phyloP scores from a whole-genome alignment of 176 grass and related monocot species.

The Eremochloa ophiuroides region DNA sequence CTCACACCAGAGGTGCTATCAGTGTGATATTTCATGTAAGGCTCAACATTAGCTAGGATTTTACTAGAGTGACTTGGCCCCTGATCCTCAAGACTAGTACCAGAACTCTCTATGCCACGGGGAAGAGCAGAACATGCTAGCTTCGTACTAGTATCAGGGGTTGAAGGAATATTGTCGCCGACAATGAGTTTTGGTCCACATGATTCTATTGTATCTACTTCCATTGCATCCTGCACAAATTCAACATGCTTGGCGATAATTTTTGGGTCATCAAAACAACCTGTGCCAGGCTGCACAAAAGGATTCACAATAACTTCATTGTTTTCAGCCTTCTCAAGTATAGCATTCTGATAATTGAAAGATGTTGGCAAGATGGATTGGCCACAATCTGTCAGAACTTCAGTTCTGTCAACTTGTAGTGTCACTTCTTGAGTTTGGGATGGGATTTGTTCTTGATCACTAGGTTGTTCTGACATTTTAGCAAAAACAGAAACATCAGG shows the following conservation, averaged over 20 bases:
- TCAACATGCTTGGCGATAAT: not conserved
- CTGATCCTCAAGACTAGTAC: not conserved
- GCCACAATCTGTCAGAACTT: not conserved
- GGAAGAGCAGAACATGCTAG: constrained; percentile 7
- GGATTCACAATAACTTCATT: constrained; percentile 14
- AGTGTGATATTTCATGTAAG: not conserved
- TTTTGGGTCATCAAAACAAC: not conserved
- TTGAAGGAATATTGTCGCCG: constrained; percentile 7
- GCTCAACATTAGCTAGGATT: not conserved
- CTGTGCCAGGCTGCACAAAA: not conserved
- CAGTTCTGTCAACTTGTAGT: constrained; percentile 3
- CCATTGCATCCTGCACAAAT: constrained; percentile 30
- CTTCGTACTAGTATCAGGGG: constrained; percentile 10
- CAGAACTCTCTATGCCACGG: constrained; percentile 5
- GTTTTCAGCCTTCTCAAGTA: not conserved
- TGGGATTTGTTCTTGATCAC: constrained; percentile 17
- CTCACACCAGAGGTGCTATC: not conserved
- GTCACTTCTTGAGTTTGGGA: not conserved
- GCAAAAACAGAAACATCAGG: constrained; percentile 14
- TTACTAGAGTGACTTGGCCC: not conserved
- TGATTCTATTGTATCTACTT: constrained; percentile 33
- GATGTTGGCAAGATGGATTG: not conserved
- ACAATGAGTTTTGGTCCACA: not conserved
- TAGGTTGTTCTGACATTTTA: constrained; percentile 17
- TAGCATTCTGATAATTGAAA: not conserved